Evolutionary conservation across 371 early-diverging fungal genomes (phyloP), one percentile per base, ranked within the genome.

Genomic region (Mucor piriformis): DNA sequence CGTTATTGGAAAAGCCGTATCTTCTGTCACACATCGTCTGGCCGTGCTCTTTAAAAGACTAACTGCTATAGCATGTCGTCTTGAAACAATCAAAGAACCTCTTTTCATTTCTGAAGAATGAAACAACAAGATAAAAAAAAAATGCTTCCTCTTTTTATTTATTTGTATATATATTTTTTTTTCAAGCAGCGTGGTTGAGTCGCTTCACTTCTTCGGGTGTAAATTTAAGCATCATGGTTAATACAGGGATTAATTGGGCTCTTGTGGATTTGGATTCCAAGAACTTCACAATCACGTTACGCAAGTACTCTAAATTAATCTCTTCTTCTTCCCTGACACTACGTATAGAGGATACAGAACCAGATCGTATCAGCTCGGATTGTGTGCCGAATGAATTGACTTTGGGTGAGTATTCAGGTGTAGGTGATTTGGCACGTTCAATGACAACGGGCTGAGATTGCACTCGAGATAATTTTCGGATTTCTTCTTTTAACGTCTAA

Each of bases 211-310:
- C 95, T 20, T 95, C 94, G 0, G 90, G 84, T 37, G 89, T 81
- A 62, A 93, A 87, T 57, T 88, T 87, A 5, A 95, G 72, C 63
- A 95, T 67, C 82, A 87, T 90, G 4, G 87, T 85, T 20, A 95
- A 64, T 1, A 93, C 94, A 3, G 90, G 91, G 6, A 95, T 82
- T 66, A 95, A 76, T 72, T 93, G 93, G 34, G 82, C 59, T 34
- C 91, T 75, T 50, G 84, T 84, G 5, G 88, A 85, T 65, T 85
- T 90, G 49, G 84, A 82, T 70, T 95, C 94, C 58, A 96, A 77
- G 70, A 95, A 95, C 60, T 88, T 90, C 42, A 96, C 67, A 44
- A 96, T 65, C 10, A 96, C 88, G 56, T 92, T 87, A 61, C 90
- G 85, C 53, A 95, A 68, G 59, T 96, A 96, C 67, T 95, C 94